These are phyloP conservation scores for Talaromyces sp. DNA, from an alignment of 2,329 filamentous ascomycete species.

Conservation along the genomic window DNA sequence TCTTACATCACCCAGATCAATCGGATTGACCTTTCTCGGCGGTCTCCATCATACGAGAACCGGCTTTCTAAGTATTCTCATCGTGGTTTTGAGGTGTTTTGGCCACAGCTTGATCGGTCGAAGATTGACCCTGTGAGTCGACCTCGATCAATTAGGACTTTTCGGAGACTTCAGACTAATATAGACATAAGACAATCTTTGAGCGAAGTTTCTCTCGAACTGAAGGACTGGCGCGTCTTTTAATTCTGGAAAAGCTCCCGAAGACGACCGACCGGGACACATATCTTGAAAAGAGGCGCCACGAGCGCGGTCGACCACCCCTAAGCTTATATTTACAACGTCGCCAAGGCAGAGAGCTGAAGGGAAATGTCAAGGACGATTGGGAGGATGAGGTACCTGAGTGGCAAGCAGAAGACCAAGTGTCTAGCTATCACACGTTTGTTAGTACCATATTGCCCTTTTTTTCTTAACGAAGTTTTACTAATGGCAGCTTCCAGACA, in stretches of 20 bases:
- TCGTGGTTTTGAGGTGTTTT: slow-evolving; percentile 82
- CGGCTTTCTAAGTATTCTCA: slow-evolving; percentile 83
- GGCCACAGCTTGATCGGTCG: slow-evolving; percentile 73
- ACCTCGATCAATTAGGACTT: background rate
- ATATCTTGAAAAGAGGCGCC: slow-evolving; percentile 70
- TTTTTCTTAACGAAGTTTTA: background rate
- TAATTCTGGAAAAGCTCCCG: slow-evolving; percentile 79
- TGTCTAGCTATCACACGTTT: slow-evolving; percentile 79
- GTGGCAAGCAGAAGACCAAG: slow-evolving; percentile 75
- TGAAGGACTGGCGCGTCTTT: slow-evolving; percentile 73
- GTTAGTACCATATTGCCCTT: slow-evolving; percentile 58
- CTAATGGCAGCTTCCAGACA: slow-evolving; percentile 21
- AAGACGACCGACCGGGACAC: slow-evolving; percentile 67
- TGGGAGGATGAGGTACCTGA: slow-evolving; percentile 82
- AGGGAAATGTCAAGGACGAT: slow-evolving; percentile 74
- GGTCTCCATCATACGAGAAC: slow-evolving; percentile 86
- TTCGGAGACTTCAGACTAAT: no score
- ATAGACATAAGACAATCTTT: slow-evolving; percentile 77
- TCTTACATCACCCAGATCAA: slow-evolving; percentile 84
- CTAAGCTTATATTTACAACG: slow-evolving; percentile 43
- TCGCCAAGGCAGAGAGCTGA: slow-evolving; percentile 47
- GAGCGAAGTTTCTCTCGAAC: slow-evolving; percentile 78
- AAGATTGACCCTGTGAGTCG: slow-evolving; percentile 66
- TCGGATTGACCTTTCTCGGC: slow-evolving; percentile 74
- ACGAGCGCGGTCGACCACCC: slow-evolving; percentile 71